These are phyloP conservation scores for Coemansia sp. DNA, from an alignment of 192 early-diverging fungal genomes.

Conservation along the genomic window DNA sequence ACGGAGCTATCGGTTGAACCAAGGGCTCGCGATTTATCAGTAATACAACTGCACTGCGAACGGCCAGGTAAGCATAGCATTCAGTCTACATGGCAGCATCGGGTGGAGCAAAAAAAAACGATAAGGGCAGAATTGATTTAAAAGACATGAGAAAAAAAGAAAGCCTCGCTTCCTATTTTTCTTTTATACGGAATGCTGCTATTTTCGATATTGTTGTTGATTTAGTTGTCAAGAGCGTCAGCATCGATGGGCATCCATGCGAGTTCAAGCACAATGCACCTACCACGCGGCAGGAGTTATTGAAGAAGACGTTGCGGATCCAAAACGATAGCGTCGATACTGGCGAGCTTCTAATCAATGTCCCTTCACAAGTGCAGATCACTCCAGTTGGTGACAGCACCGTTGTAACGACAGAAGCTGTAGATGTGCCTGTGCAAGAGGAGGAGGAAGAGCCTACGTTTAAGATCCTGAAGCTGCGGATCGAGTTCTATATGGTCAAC, in stretches of 20 bases:
- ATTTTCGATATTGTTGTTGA: background rate
- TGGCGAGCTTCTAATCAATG: conserved; percentile 30
- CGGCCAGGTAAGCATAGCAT: conserved; percentile 40
- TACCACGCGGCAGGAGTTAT: conserved; percentile 21
- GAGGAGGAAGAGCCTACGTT: background rate
- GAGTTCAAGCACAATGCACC: conserved; percentile 26
- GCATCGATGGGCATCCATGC: conserved; percentile 26
- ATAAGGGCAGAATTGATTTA: background rate
- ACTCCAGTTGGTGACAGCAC: background rate
- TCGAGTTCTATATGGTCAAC: conserved; percentile 47
- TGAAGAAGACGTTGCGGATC: conserved; percentile 18
- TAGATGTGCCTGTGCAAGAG: background rate
- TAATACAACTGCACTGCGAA: conserved; percentile 43
- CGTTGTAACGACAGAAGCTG: background rate
- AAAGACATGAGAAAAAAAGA: background rate
- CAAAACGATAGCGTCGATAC: conserved; percentile 11
- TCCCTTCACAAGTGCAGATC: conserved; percentile 17
- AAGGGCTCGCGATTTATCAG: conserved; percentile 9
- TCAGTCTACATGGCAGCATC: background rate
- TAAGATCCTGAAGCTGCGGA: conserved; percentile 25
- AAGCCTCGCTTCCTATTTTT: background rate
- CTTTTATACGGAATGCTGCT: background rate
- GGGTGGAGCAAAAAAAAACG: background rate
- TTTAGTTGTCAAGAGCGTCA: conserved; percentile 27
- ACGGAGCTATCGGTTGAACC: conserved; percentile 51